Conservation (phyloP, 768 basidiomycete species). For the Stropharia rugosoannulata region DNA sequence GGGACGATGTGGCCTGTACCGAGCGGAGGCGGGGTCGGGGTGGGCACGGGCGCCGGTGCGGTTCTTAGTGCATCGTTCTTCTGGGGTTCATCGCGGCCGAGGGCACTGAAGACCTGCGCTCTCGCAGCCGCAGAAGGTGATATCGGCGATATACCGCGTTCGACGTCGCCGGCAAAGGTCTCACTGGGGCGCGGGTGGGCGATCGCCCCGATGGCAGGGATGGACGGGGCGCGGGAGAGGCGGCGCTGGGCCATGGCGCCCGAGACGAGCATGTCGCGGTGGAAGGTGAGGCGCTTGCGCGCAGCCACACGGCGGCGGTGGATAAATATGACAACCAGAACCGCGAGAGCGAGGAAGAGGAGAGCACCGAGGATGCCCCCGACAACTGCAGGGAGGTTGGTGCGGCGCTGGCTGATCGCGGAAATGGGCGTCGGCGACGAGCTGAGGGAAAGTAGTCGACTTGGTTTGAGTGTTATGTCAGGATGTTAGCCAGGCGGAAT, state of each 20-base stretch:
- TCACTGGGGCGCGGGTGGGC: neutral
- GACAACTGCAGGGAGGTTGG: conserved; percentile 17
- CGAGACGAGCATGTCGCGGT: conserved; percentile 12
- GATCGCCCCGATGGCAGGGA: neutral
- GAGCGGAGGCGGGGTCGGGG: neutral
- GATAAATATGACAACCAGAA: conserved; percentile 10
- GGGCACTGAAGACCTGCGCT: neutral
- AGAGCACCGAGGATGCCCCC: conserved; percentile 16
- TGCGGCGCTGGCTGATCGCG: neutral
- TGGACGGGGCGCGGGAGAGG: conserved; percentile 1
- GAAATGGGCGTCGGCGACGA: neutral
- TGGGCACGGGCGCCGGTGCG: too few relatives aligned
- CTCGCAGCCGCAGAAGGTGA: too few relatives aligned
- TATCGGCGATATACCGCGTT: neutral
- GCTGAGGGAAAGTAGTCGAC: neutral
- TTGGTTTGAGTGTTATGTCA: neutral
- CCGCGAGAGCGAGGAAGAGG: conserved; percentile 14
- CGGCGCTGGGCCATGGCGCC: conserved; percentile 14
- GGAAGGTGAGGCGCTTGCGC: conserved; percentile 16
- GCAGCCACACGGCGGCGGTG: conserved; percentile 7
- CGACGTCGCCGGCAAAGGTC: conserved; percentile 6
- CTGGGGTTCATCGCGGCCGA: neutral
- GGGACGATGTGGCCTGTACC: conserved; percentile 14
- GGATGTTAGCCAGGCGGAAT: neutral
- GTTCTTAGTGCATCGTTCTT: neutral